phyloP scores from a whole-genome alignment of 2,329 filamentous ascomycete species.

The Gnomoniopsis sp. region DNA sequence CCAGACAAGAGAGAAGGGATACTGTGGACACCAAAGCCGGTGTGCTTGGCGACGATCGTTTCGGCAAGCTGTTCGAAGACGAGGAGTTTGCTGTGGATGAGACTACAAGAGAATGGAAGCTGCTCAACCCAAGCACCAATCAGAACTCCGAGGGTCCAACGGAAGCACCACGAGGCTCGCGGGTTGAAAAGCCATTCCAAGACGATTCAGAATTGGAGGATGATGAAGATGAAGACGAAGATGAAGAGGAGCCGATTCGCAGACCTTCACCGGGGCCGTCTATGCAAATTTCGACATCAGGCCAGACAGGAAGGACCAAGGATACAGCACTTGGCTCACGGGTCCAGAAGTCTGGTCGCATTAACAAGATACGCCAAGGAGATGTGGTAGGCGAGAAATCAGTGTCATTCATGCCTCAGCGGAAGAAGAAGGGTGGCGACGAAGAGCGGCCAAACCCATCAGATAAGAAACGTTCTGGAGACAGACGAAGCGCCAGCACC shows the following conservation, averaged over 20 bases:
- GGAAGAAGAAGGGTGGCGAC: constrained; percentile 42
- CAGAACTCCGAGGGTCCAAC: constrained; percentile 34
- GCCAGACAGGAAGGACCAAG: constrained; percentile 53
- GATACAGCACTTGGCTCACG: constrained; percentile 58
- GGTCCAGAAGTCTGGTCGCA: constrained; percentile 45
- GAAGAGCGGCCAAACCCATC: constrained; percentile 34
- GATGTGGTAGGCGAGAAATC: constrained; percentile 61
- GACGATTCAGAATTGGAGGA: constrained; percentile 33
- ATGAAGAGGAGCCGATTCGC: constrained; percentile 25
- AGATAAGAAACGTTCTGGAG: constrained; percentile 33
- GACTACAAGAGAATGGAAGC: constrained; percentile 77
- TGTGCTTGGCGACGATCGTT: constrained; percentile 80
- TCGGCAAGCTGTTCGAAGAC: constrained; percentile 85
- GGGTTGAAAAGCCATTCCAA: constrained; percentile 37
- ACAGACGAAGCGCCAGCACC: constrained; percentile 68
- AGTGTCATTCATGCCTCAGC: constrained; percentile 69
- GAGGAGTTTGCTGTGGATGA: constrained; percentile 93
- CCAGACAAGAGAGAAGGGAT: constrained; percentile 58
- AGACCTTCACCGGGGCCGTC: constrained; percentile 37
- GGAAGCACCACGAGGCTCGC: constrained; percentile 21
- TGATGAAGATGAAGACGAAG: constrained; percentile 41
- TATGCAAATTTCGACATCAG: constrained; percentile 69
- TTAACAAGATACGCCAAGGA: constrained; percentile 40
- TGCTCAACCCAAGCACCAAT: constrained; percentile 82
- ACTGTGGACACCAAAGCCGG: constrained; percentile 58